Percentiles rank a stretch among this genome's conserved stretches.
Conservation (phyloP, 352 stramenopile genomes). For the Pythium sp. region DNA sequence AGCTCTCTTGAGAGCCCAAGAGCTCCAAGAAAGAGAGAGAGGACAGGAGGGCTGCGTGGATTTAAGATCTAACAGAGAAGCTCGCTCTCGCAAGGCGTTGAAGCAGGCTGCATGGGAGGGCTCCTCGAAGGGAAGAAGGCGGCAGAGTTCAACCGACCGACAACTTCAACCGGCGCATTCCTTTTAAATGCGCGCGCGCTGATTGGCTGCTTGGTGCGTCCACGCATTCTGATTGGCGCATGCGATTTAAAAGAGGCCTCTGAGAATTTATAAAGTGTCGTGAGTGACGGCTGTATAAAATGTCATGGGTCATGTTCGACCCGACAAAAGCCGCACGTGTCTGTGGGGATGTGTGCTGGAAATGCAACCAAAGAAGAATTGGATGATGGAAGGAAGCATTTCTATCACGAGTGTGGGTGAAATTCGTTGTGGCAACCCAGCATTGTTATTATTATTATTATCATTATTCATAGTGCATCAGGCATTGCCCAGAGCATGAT, state of each 20-base stretch:
- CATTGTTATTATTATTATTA: no score
- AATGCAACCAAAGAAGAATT: neutral
- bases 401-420: no score
- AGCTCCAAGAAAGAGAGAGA: neutral
- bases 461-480: no score
- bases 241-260: neutral
- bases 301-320: no score
- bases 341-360: neutral
- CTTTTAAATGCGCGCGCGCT: conserved; percentile 23
- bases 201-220: conserved; percentile 18
- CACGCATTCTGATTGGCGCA: neutral
- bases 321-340: neutral
- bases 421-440: no score
- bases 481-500: no score
- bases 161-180: conserved; percentile 32
- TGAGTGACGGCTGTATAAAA: neutral
- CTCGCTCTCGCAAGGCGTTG: neutral
- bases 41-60: neutral
- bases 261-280: neutral
- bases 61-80: neutral
- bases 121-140: neutral
- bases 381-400: no score
- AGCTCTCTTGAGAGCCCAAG: neutral
- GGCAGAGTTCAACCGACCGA: neutral
- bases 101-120: neutral